These are phyloP conservation scores for Arabidopsis hybrid DNA, from an alignment of 441 rosid species.

Conservation along the genomic window DNA sequence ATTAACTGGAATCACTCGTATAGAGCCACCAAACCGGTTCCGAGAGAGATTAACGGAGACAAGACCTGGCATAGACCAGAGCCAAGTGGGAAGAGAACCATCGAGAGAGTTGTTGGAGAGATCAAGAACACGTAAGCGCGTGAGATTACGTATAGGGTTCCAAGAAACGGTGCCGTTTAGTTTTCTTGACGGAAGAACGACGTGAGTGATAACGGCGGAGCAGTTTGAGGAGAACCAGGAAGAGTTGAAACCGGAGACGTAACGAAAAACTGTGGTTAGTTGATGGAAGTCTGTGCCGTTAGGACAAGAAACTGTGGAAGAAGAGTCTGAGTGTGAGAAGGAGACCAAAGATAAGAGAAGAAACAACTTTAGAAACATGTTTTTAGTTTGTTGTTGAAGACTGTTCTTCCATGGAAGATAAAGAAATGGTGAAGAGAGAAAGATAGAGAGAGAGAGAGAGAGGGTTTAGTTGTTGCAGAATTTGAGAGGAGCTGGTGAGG, in stretches of 20 bases:
- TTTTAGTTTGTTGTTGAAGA: slow-evolving; percentile 36
- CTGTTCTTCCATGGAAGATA: slow-evolving; percentile 34
- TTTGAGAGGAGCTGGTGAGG: slow-evolving; percentile 45
- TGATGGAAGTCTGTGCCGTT: slow-evolving; percentile 50
- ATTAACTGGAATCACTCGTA: slow-evolving; percentile 48
- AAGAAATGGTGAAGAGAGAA: slow-evolving; percentile 25
- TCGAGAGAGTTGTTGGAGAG: slow-evolving; percentile 75
- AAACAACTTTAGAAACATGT: slow-evolving; percentile 45
- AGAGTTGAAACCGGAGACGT: slow-evolving; percentile 67
- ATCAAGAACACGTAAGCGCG: slow-evolving; percentile 59
- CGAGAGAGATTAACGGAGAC: slow-evolving; percentile 56
- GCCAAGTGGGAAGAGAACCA: slow-evolving; percentile 73
- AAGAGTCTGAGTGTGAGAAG: slow-evolving; percentile 46
- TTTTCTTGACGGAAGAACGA: slow-evolving; percentile 63
- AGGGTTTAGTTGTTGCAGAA: slow-evolving; percentile 6
- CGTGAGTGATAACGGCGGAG: slow-evolving; percentile 47
- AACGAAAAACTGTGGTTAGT: slow-evolving; percentile 61
- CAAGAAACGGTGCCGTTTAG: slow-evolving; percentile 73
- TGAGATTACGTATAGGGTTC: slow-evolving; percentile 59
- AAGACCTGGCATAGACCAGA: slow-evolving; percentile 64
- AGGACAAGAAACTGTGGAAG: slow-evolving; percentile 48
- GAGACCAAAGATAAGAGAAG: slow-evolving; percentile 54
- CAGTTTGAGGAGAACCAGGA: slow-evolving; percentile 63
- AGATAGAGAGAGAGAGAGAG: slow-evolving; percentile 29
- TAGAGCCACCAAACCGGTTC: slow-evolving; percentile 76